phyloP scores from a whole-genome alignment of 441 rosid genomes.

The Erysimum cheiri region DNA sequence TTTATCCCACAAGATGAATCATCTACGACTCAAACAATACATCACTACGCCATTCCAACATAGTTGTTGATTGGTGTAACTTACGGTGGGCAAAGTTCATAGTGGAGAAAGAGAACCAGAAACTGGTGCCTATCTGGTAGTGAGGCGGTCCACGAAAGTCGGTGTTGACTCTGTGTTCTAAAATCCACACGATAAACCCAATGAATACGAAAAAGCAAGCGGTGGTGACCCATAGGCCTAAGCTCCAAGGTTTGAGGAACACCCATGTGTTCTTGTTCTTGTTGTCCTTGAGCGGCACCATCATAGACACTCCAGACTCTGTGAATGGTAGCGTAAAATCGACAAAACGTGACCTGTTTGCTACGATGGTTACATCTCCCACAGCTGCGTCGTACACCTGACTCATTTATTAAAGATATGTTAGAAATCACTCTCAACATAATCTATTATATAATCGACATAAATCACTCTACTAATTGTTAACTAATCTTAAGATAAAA shows the following conservation, averaged over 20 bases:
- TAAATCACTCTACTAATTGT: not conserved
- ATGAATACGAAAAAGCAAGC: constrained; percentile 43
- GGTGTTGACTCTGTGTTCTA: constrained; percentile 50
- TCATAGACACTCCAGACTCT: constrained; percentile 55
- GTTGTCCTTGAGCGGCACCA: constrained; percentile 42
- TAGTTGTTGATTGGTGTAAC: constrained; percentile 6
- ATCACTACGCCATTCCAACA: not conserved
- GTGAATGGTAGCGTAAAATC: constrained; percentile 64
- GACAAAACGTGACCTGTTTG: constrained; percentile 36
- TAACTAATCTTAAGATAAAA: not conserved
- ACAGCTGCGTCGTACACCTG: constrained; percentile 54
- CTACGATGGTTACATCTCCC: constrained; percentile 55
- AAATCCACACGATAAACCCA: constrained; percentile 50
- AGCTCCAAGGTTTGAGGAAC: constrained; percentile 54
- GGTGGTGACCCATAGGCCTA: constrained; percentile 53
- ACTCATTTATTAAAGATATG: not conserved
- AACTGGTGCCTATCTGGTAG: constrained; percentile 48
- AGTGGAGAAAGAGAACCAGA: constrained; percentile 58
- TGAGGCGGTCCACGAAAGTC: constrained; percentile 51
- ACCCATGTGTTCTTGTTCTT: constrained; percentile 49
- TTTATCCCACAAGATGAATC: not conserved
- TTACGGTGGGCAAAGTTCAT: constrained; percentile 53
- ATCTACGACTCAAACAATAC: not conserved
- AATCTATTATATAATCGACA: not conserved
- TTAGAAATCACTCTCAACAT: not conserved